Evolutionary conservation across 1,284 basidiomycete genomes (phyloP).

Genomic region (Phellopilus nigrolimitatus): DNA sequence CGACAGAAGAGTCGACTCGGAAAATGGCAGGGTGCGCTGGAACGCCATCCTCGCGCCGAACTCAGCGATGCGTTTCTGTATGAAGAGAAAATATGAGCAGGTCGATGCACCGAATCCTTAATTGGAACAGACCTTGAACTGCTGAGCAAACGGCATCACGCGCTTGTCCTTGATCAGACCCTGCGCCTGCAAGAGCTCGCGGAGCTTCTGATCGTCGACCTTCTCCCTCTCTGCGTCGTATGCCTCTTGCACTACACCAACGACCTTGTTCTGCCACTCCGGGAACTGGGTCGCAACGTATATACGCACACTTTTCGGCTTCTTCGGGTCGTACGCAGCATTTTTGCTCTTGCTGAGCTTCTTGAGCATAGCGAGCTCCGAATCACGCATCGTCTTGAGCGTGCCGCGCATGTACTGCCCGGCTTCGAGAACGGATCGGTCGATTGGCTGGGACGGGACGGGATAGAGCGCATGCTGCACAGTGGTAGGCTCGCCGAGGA

Average conservation of each 20-base stretch:
- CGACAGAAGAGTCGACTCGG: constrained; percentile 74
- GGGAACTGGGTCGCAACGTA: constrained; percentile 93
- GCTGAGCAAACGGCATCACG: constrained; percentile 91
- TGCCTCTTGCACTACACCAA: constrained; percentile 70
- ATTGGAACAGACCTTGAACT: constrained; percentile 68
- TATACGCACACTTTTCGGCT: constrained; percentile 81
- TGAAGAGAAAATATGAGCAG: constrained; percentile 7
- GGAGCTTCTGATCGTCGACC: constrained; percentile 84
- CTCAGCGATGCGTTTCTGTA: constrained; percentile 78
- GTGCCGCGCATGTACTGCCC: constrained; percentile 82
- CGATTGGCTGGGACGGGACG: constrained; percentile 50
- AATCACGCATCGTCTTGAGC: constrained; percentile 87
- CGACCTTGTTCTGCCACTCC: constrained; percentile 87
- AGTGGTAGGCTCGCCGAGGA: constrained; percentile 72
- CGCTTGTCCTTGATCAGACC: constrained; percentile 95
- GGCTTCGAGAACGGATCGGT: constrained; percentile 63
- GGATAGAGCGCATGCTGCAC: constrained; percentile 86
- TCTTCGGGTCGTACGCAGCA: constrained; percentile 70
- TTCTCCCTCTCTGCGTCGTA: constrained; percentile 57
- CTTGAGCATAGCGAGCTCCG: constrained; percentile 77
- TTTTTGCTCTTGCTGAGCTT: constrained; percentile 66
- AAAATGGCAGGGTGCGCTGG: constrained; percentile 84
- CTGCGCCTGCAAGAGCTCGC: constrained; percentile 62
- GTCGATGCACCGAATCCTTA: not conserved
- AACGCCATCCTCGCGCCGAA: constrained; percentile 81